phyloP scores from a whole-genome alignment of 2,329 filamentous ascomycete species.

The Phyllosticta citribraziliensis region DNA sequence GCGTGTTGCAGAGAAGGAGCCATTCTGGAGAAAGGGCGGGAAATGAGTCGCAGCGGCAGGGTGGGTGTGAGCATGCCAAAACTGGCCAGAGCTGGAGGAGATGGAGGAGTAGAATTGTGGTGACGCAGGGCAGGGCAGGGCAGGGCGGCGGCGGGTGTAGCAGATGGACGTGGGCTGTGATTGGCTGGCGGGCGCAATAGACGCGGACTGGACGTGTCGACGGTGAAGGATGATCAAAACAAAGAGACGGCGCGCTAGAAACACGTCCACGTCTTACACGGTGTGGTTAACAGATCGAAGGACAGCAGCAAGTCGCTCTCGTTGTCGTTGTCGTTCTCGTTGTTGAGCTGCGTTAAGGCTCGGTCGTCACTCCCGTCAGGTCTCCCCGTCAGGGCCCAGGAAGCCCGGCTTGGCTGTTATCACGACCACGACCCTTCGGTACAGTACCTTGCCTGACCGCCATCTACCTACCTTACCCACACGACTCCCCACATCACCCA shows the following conservation, averaged over 20 bases:
- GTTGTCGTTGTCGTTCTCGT: neutral
- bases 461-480: neutral
- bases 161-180: neutral
- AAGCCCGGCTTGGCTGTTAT: neutral
- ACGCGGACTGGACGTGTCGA: neutral
- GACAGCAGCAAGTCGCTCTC: neutral
- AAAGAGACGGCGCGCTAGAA: neutral
- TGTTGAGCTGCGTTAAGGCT: neutral
- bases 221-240: neutral
- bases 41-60: slow-evolving; percentile 7
- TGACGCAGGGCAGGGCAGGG: slow-evolving; percentile 13
- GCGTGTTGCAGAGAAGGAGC: slow-evolving; percentile 39
- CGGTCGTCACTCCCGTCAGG: no score
- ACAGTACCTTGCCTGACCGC: neutral
- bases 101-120: slow-evolving; percentile 14
- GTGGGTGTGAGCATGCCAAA: slow-evolving; percentile 6
- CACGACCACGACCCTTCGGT: neutral
- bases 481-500: neutral
- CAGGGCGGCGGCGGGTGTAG: slow-evolving; percentile 9
- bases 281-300: no score
- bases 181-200: neutral
- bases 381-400: no score
- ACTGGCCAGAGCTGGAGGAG: neutral
- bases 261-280: neutral
- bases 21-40: slow-evolving; percentile 21